Evolutionary conservation across 1,139 yeast species (phyloP).

Genomic region (Nakaseomyces kungkrabaensis): DNA sequence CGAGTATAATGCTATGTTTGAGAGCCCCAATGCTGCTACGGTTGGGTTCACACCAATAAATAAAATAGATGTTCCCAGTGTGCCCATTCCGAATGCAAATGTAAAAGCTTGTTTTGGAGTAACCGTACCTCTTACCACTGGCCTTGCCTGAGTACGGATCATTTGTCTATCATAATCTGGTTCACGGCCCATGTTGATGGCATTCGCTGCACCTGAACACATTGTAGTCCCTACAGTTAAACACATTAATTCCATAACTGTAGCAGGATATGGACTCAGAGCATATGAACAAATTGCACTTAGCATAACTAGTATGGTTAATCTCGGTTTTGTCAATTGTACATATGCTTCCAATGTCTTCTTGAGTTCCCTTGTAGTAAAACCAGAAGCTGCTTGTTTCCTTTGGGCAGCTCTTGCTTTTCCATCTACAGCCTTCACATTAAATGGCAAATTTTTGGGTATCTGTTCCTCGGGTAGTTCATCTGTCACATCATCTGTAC

Average conservation of each 20-base stretch:
- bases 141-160: constrained; percentile 84
- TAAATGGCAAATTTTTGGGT: constrained; percentile 38
- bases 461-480: background rate
- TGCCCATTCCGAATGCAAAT: constrained; percentile 70
- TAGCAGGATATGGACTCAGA: constrained; percentile 69
- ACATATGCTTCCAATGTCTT: constrained; percentile 48
- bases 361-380: constrained; percentile 23
- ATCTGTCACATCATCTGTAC: constrained; percentile 29
- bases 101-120: constrained; percentile 66
- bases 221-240: constrained; percentile 79
- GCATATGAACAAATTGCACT: constrained; percentile 94
- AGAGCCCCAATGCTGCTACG: constrained; percentile 68
- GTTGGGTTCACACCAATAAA: constrained; percentile 77
- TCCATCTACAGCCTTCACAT: constrained; percentile 36
- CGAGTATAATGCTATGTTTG: constrained; percentile 72
- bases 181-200: constrained; percentile 94
- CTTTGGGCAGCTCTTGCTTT: constrained; percentile 11
- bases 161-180: constrained; percentile 80
- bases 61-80: constrained; percentile 57
- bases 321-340: constrained; percentile 78
- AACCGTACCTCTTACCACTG: constrained; percentile 77
- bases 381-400: constrained; percentile 8
- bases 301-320: constrained; percentile 78
- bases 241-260: constrained; percentile 57
- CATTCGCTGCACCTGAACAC: constrained; percentile 90